Base-by-base conservation (phyloP, 1,284 basidiomycete species). In the Tremellales sp. region DNA sequence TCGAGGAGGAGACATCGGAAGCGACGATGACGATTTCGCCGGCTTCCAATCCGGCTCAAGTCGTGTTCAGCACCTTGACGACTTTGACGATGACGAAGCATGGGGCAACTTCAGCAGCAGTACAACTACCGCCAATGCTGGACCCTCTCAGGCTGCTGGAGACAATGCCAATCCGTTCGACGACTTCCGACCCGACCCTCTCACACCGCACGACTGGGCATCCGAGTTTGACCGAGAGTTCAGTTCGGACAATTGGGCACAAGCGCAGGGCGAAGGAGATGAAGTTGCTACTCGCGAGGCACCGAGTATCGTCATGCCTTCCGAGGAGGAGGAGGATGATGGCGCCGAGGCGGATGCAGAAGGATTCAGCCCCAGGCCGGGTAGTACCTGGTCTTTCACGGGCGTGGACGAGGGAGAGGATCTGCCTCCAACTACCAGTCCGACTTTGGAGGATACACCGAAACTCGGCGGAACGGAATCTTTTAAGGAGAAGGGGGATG, bases 101-200 rank as follows among this genome's bases (percentile, higher is more conserved):
- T 75, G 72, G 71, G 72, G 72, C 11, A 60, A 61, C 19, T 75
- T 72, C 54, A n/a, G n/a, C n/a, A n/a, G n/a, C n/a, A n/a, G n/a
- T n/a, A n/a, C n/a, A n/a, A n/a, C n/a, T n/a, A n/a, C n/a, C n/a
- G 56, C 56, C 11, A 61, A 65, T 12, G 61, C 57, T 8, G 44
- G 48, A 13, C 29, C 47, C 12, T 48, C 43, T 8, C 46, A 43
- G 8, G 49, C 45, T 27, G 49, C 51, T 11, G 41, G 51, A 8
- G 48, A 57, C 21, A 67, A 69, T 45, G 48, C 52, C 4, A 68
- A 75, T 48, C 73, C 73, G 1, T 74, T 74, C 45, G 70, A 42
- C 5, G 36, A 39, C 36, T 39, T 39, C 17, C 13, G 60, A 22
- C 67, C 70, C 51, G 67, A 69, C 48, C 67, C 55, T 19, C 51